Percentiles rank a stretch among this genome's conserved stretches.
These are phyloP conservation scores for Penicillium sp. DNA, from an alignment of 2,329 filamentous ascomycete species.

Conservation along the genomic window DNA sequence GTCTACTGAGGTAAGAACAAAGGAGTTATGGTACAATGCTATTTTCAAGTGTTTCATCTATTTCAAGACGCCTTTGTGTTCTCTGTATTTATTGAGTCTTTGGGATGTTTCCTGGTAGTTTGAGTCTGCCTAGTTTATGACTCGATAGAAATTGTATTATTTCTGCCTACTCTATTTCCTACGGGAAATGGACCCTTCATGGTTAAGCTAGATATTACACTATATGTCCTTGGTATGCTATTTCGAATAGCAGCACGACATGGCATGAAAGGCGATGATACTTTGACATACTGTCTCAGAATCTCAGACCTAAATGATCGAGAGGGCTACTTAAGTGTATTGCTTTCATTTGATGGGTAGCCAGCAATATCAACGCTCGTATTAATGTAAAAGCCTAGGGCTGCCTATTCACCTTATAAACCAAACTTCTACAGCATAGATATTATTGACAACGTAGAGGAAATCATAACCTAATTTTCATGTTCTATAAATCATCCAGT, in stretches of 20 bases:
- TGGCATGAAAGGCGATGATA: neutral
- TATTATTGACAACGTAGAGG: too few species aligned
- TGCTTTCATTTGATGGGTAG: neutral
- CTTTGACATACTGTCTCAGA: neutral
- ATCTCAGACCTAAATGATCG: neutral
- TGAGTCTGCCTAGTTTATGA: neutral
- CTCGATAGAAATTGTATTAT: neutral
- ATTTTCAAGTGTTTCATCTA: neutral
- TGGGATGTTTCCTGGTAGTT: neutral
- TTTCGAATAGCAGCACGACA: too few species aligned
- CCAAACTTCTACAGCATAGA: neutral
- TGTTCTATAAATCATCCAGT: neutral
- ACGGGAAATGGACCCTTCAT: neutral
- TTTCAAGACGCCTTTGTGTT: neutral
- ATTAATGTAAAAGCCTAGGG: neutral
- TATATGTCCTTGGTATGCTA: neutral
- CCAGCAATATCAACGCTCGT: neutral
- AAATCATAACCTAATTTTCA: neutral
- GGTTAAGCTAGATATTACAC: neutral
- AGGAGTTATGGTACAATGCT: neutral
- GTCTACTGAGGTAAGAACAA: neutral
- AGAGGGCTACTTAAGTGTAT: neutral
- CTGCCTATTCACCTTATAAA: neutral
- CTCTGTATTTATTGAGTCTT: neutral
- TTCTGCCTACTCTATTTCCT: neutral